Base-by-base conservation (phyloP, 768 basidiomycete species). In the Lactarius sanguifluus region DNA sequence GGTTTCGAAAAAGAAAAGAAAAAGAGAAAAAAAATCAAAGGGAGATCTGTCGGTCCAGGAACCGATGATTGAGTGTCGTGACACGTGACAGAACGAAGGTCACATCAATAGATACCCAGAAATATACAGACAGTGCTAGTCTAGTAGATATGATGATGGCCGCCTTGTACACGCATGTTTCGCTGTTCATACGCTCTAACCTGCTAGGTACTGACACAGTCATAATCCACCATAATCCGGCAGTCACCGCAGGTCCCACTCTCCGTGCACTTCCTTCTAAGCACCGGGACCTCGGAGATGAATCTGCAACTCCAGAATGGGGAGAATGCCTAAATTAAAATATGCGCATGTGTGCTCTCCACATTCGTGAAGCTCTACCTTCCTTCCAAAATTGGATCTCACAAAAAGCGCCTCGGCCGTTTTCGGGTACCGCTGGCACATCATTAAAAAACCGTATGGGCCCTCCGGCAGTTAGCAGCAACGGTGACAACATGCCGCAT, bases 281-380 rank as follows among this genome's bases (percentile, higher is more conserved):
- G 47, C 54, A 55, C 52, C 58, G 52, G 62, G 30, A 43, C 66
- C 62, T 67, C 66, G 66, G 66, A 67, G 58, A 64, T 64, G 66
- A 67, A 34, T 47, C 36, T 38, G 12, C 56, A 5, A 43, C 47
- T 28, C 57, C 57, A 58, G 41, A 57, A 38, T 15, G 47, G 36
- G 15, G 23, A 30, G 40, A 66, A 52, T 43, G 50, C 40, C 25
- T 61, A 66, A 66, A 58, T 66, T 62, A 66, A 66, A 66, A 66
- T 59, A 57, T 58, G 55, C 56, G 40, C 45, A 47, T 45, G 36
- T 25, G 34, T 18, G 30, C 43, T 20, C 59, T 55, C 54, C 32
- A 52, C 34, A 56, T 45, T 61, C 34, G 13, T 61, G 47, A 47
- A 20, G 47, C 60, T 41, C 50, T 50, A 8, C 43, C 55, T n/a